Base-by-base conservation (phyloP, 225 moss, liverwort and hornwort genomes). In the Asterella californica region DNA sequence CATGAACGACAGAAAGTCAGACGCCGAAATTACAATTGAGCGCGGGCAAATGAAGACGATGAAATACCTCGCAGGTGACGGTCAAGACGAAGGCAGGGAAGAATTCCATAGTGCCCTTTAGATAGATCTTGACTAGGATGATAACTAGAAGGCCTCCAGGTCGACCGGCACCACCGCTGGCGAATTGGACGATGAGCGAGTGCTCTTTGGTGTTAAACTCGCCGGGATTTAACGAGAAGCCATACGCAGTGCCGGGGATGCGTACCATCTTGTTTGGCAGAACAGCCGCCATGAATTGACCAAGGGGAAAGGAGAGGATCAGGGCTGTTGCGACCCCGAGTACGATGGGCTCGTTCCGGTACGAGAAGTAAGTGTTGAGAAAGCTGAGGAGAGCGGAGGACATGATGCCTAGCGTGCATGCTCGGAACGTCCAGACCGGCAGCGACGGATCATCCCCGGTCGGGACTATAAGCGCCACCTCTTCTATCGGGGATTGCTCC, bases 141-240 rank as follows among this genome's bases (percentile, higher is more conserved):
- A 84, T 70, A 24, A 87, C 79, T 18, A 64, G 70, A 38, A 80
- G 36, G 9, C 77, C 83, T 5, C 77, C 83, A 0, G 75, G 67
- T 15, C 70, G 55, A 10, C 18, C 17, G 17, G 66, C 32, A 50
- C 84, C 84, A 18, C 79, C 33, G 54, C 71, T 84, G 22, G 84
- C 84, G 27, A 87, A 87, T 52, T 84, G 82, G 63, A 77, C 81
- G 33, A 87, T 87, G 10, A 87, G 82, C 45, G 81, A 82, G 24
- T 84, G 87, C 38, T 87, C 87, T 48, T 87, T 84, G 45, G 81
- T 61, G 25, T 82, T 87, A 57, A 87, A 87, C 22, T 69, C 66
- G 30, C 83, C 87, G 27, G 76, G 84, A 65, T 83, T 86, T 4
- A 85, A 25, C 64, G 82, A 80, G 32, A 79, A 79, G 27, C 53